These are phyloP conservation scores for Obelidium mucronatum DNA, from an alignment of 192 early-diverging fungal species.

Conservation along the genomic window DNA sequence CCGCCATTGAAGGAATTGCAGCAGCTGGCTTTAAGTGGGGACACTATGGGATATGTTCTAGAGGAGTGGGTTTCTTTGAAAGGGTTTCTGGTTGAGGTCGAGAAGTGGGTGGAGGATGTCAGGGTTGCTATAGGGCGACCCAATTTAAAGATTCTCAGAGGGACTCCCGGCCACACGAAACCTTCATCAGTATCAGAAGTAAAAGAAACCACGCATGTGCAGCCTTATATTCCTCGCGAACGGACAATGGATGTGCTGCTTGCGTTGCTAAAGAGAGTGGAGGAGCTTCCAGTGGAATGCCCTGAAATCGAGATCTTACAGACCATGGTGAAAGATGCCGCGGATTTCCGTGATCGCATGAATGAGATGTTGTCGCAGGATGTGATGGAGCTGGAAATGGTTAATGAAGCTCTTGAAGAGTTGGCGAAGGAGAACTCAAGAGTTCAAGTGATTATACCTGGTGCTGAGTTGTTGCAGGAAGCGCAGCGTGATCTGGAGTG, in stretches of 20 bases:
- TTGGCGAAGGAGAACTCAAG: background rate
- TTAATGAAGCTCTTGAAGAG: background rate
- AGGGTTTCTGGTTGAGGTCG: constrained; percentile 41
- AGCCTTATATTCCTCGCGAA: background rate
- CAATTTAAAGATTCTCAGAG: no score
- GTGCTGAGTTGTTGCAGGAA: constrained; percentile 7
- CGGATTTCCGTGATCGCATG: background rate
- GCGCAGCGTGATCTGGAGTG: constrained; percentile 15
- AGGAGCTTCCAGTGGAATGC: constrained; percentile 40
- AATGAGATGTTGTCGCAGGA: background rate
- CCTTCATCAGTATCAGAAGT: background rate
- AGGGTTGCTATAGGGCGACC: no score
- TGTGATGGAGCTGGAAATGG: background rate
- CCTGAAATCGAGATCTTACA: constrained; percentile 42
- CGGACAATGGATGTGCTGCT: constrained; percentile 18
- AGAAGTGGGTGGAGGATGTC: constrained; percentile 45
- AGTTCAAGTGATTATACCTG: background rate
- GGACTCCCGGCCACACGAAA: no score
- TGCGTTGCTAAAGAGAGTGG: constrained; percentile 20
- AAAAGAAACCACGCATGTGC: background rate
- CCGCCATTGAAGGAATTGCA: constrained; percentile 49
- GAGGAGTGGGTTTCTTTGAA: constrained; percentile 43
- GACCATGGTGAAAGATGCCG: background rate
- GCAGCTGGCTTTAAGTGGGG: constrained; percentile 13
- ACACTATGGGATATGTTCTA: constrained; percentile 31